phyloP scores from a whole-genome alignment of 1,139 yeast genomes.

The Geotrichum australiense region DNA sequence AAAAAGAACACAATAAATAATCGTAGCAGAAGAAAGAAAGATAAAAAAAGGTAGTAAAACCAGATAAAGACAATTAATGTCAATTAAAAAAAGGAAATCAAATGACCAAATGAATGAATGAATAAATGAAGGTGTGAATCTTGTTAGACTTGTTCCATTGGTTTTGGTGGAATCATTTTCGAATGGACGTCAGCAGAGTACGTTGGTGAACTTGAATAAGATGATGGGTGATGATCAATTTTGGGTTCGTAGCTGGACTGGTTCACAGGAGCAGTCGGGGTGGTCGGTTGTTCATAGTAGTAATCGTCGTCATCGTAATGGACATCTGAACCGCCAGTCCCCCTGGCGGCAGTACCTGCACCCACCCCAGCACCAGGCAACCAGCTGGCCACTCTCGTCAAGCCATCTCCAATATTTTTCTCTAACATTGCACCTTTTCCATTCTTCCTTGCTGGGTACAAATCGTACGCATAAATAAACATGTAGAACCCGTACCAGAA shows the following conservation, averaged over 20 bases:
- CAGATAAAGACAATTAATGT: not conserved
- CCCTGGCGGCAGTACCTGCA: not conserved
- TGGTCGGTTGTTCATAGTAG: too few relatives aligned
- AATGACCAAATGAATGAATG: not conserved
- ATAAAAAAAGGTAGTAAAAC: not conserved
- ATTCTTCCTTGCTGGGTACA: slow-evolving; percentile 52
- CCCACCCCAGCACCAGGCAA: slow-evolving; percentile 23
- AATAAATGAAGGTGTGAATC: too few relatives aligned
- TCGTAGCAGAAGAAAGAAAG: not conserved
- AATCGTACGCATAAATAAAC: slow-evolving; percentile 60
- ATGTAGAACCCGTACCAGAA: slow-evolving; percentile 75
- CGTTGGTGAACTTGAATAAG: too few relatives aligned
- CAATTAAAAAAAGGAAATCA: not conserved
- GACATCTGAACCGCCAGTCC: not conserved
- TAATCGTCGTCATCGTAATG: not conserved
- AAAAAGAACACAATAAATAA: too few relatives aligned
- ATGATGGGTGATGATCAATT: too few relatives aligned
- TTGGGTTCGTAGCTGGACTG: too few relatives aligned
- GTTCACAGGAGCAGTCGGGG: too few relatives aligned
- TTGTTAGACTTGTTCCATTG: too few relatives aligned
- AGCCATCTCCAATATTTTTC: slow-evolving; percentile 8
- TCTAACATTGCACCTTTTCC: slow-evolving; percentile 20
- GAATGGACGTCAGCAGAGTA: too few relatives aligned
- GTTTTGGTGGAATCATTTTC: too few relatives aligned
- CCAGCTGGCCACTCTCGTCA: slow-evolving; percentile 20